phyloP scores from a whole-genome alignment of 2,329 filamentous ascomycete species.

The Neurospora sp. region DNA sequence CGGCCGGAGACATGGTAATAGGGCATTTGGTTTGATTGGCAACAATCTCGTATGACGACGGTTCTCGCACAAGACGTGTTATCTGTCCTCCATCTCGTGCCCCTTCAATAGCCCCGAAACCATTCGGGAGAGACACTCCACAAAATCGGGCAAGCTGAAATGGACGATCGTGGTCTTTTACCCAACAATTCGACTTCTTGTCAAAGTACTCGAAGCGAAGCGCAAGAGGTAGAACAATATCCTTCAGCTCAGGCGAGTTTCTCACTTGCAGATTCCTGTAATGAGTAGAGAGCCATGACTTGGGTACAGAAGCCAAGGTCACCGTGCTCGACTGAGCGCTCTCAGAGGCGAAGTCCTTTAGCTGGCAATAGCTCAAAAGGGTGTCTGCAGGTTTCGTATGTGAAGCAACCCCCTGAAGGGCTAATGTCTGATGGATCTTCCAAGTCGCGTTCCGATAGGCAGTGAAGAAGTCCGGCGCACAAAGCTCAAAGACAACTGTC shows the following conservation, averaged over 20 bases:
- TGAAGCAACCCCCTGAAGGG: constrained; percentile 29
- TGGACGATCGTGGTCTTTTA: neutral
- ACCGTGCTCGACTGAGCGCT: neutral
- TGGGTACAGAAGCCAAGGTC: neutral
- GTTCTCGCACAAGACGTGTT: constrained; percentile 17
- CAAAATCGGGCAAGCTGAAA: neutral
- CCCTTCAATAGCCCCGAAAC: neutral
- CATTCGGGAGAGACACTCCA: neutral
- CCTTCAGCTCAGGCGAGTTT: neutral
- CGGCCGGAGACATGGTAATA: constrained; percentile 33
- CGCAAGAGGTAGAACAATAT: neutral
- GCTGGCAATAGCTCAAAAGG: neutral
- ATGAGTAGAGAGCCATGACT: neutral
- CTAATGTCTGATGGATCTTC: constrained; percentile 8
- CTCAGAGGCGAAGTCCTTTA: neutral
- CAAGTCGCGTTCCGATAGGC: neutral
- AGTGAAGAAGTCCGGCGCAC: neutral
- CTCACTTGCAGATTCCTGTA: neutral
- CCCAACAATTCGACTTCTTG: neutral
- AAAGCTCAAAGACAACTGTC: neutral
- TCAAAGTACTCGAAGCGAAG: neutral
- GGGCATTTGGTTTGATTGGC: constrained; percentile 42
- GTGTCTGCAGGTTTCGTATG: constrained; percentile 18
- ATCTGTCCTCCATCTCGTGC: neutral
- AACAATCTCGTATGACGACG: constrained; percentile 44